Conservation (phyloP, 2,329 filamentous ascomycete species). For the Aspergillus fructus region DNA sequence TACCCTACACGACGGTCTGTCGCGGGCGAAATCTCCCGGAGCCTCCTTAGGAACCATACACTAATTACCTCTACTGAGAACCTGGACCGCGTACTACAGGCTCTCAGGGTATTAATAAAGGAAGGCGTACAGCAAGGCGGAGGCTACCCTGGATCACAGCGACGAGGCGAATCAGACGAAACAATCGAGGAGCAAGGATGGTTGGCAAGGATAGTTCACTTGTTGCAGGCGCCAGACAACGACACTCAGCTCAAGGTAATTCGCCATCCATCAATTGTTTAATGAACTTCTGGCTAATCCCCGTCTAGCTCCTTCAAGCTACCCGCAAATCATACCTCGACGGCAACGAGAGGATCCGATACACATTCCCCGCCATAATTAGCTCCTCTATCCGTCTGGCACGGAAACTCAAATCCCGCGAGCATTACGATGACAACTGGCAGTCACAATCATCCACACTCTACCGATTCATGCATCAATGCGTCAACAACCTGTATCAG, state of each 20-base stretch:
- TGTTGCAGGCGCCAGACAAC: conserved; percentile 80
- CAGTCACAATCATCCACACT: conserved; percentile 72
- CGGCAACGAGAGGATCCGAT: conserved; percentile 92
- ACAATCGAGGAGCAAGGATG: conserved; percentile 97
- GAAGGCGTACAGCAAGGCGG: conserved; percentile 83
- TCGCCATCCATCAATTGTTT: not conserved
- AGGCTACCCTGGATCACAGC: conserved; percentile 76
- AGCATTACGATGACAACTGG: conserved; percentile 81
- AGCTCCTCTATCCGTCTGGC: conserved; percentile 89
- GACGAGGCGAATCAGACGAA: conserved; percentile 88
- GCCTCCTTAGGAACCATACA: conserved; percentile 78
- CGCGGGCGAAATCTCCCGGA: conserved; percentile 82
- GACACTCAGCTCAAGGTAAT: conserved; percentile 82
- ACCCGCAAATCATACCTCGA: conserved; percentile 83
- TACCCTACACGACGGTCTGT: conserved; percentile 90
- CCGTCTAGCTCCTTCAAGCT: conserved; percentile 71
- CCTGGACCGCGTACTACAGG: conserved; percentile 83
- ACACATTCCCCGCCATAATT: conserved; percentile 88
- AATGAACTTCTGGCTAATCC: conserved; percentile 19
- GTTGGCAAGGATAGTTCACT: conserved; percentile 87
- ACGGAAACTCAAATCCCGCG: conserved; percentile 80
- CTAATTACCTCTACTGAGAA: conserved; percentile 74
- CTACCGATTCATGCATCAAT: conserved; percentile 93
- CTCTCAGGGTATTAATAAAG: conserved; percentile 87
- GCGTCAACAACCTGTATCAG: conserved; percentile 81